Conservation (phyloP, 1,139 yeast species). For the Yamadazyma taylorii region DNA sequence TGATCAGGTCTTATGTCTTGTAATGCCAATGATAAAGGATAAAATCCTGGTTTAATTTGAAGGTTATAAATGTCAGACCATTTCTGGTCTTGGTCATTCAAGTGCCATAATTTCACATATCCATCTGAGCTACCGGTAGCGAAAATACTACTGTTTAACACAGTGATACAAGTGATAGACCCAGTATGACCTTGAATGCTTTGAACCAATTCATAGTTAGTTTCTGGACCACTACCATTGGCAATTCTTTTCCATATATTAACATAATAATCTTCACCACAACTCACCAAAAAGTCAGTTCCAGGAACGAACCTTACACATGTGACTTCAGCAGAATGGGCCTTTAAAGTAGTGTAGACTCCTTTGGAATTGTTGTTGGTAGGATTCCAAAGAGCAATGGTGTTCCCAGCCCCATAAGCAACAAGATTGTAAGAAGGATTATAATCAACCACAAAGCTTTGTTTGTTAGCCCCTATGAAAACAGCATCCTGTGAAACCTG, state of each 20-base stretch:
- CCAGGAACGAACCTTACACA: constrained; percentile 57
- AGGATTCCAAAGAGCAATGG: constrained; percentile 78
- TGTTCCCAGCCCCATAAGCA: constrained; percentile 76
- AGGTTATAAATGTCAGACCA: constrained; percentile 22
- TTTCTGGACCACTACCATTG: constrained; percentile 5
- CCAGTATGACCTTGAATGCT: constrained; percentile 38
- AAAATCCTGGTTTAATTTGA: constrained; percentile 48
- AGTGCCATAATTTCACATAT: constrained; percentile 48
- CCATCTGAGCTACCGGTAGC: constrained; percentile 74
- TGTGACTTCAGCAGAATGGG: constrained; percentile 57
- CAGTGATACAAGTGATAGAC: constrained; percentile 53
- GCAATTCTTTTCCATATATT: constrained; percentile 54
- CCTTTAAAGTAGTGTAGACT: constrained; percentile 54
- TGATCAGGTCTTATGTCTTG: constrained; percentile 39
- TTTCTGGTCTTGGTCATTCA: constrained; percentile 5
- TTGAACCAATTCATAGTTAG: constrained; percentile 29
- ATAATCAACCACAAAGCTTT: constrained; percentile 66
- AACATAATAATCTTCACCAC: constrained; percentile 64
- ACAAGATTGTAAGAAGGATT: constrained; percentile 38
- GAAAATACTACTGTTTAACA: constrained; percentile 34
- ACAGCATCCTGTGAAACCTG: constrained; percentile 48
- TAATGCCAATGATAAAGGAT: constrained; percentile 64
- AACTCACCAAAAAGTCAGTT: constrained; percentile 51
- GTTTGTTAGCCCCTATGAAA: constrained; percentile 79
- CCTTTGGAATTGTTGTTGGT: constrained; percentile 41